Percentiles rank a stretch among this genome's conserved stretches.
phyloP scores from a whole-genome alignment of 2,329 filamentous ascomycete species.

The Sporothrix schenckii region DNA sequence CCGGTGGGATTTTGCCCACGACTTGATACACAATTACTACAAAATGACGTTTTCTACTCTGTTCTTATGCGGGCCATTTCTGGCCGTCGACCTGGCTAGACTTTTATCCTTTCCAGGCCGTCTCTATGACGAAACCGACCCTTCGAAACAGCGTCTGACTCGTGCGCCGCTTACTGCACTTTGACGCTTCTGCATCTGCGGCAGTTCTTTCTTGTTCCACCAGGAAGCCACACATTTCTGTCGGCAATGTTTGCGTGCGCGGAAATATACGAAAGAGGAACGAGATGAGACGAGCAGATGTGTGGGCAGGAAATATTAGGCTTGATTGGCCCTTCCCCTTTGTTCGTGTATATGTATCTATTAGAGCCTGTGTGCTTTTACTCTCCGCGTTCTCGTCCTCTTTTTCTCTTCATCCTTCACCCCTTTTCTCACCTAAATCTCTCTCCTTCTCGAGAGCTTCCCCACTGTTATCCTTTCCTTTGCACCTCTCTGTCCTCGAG shows the following conservation, averaged over 20 bases:
- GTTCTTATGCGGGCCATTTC: neutral
- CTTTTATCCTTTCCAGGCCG: neutral
- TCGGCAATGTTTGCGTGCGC: neutral
- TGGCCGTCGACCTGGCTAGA: neutral
- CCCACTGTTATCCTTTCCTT: neutral
- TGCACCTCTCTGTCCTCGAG: neutral
- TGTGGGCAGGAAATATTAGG: neutral
- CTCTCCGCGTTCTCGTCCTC: neutral
- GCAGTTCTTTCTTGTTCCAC: neutral
- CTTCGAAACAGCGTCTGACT: neutral
- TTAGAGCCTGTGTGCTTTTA: slow-evolving; percentile 28
- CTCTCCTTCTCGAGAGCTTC: neutral
- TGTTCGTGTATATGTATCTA: slow-evolving; percentile 27
- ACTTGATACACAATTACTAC: slow-evolving; percentile 12
- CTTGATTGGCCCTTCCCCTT: neutral
- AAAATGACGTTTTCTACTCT: slow-evolving; percentile 2
- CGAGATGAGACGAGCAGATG: neutral
- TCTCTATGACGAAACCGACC: neutral
- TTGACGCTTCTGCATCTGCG: neutral
- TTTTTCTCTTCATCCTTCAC: slow-evolving; percentile 12
- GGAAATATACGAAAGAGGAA: neutral
- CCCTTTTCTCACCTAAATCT: neutral
- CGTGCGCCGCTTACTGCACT: neutral
- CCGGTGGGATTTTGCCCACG: slow-evolving; percentile 16
- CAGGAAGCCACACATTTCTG: neutral